These are phyloP conservation scores for Chaetomium tenue DNA, from an alignment of 495 filamentous ascomycete species.

Conservation along the genomic window DNA sequence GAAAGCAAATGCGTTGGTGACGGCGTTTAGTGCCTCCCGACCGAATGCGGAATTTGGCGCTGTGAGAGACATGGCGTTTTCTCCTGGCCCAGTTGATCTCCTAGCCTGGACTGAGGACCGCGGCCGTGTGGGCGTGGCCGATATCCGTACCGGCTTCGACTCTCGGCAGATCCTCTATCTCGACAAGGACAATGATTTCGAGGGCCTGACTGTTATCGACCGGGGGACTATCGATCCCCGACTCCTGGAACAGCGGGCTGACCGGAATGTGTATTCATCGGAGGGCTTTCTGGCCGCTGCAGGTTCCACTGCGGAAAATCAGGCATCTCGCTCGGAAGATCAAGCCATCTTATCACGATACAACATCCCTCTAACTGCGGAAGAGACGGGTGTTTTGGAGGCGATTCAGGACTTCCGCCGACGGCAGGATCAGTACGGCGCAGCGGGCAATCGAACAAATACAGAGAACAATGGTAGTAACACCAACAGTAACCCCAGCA, in stretches of 20 bases:
- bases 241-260: conserved; percentile 41
- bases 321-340: conserved; percentile 24
- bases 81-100: conserved; percentile 85
- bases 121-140: conserved; percentile 78
- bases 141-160: conserved; percentile 72
- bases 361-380: conserved; percentile 42
- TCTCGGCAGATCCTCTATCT: conserved; percentile 72
- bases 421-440: conserved; percentile 40
- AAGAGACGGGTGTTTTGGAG: conserved; percentile 50
- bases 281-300: conserved; percentile 23
- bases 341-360: conserved; percentile 32
- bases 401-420: conserved; percentile 49
- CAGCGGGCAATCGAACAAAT: conserved; percentile 18
- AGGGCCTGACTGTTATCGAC: conserved; percentile 46
- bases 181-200: conserved; percentile 57
- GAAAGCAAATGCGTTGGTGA: conserved; percentile 43
- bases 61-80: conserved; percentile 86
- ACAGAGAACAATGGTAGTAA: conserved; percentile 4
- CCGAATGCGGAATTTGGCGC: conserved; percentile 65
- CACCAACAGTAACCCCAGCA: conserved; percentile 11
- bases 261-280: conserved; percentile 33
- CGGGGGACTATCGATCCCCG: conserved; percentile 51
- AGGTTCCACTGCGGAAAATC: conserved; percentile 21
- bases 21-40: conserved; percentile 56
- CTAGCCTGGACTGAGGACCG: conserved; percentile 91